Conservation (phyloP, 179 eudicot genomes). For the Gypsophila paniculata region DNA sequence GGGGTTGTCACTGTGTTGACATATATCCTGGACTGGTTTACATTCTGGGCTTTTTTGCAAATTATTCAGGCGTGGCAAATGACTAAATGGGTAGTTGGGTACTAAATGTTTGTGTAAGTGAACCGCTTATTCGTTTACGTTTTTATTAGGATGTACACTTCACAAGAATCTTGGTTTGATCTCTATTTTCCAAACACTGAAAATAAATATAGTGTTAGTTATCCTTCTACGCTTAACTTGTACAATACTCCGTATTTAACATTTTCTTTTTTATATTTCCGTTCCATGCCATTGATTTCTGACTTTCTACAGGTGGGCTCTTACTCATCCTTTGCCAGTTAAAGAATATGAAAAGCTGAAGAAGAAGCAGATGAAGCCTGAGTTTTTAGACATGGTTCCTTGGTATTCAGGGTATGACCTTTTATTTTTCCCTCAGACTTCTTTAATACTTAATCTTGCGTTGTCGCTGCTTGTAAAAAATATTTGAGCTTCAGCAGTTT, state of each 20-base stretch:
- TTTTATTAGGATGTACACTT: background rate
- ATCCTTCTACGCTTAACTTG: background rate
- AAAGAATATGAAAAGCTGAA: constrained; percentile 69
- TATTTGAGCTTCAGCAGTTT: background rate
- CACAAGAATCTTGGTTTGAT: background rate
- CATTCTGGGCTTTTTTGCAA: background rate
- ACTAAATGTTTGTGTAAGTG: background rate
- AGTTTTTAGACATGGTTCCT: constrained; percentile 96
- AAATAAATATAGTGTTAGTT: background rate
- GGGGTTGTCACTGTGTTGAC: background rate
- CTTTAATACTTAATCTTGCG: no score
- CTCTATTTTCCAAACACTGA: background rate
- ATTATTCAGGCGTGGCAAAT: background rate
- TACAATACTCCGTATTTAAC: no score
- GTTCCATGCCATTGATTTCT: constrained; percentile 27
- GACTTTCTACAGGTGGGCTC: constrained; percentile 81
- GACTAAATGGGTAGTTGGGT: background rate
- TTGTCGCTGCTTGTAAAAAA: no score
- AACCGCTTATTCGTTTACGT: background rate
- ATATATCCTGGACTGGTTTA: background rate
- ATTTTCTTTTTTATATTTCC: constrained; percentile 11
- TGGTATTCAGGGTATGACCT: constrained; percentile 91
- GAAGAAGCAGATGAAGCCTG: constrained; percentile 80
- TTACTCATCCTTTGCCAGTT: constrained; percentile 80
- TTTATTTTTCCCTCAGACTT: background rate